These are phyloP conservation scores for Cyathus striatus DNA, from an alignment of 768 basidiomycete species.

Conservation along the genomic window DNA sequence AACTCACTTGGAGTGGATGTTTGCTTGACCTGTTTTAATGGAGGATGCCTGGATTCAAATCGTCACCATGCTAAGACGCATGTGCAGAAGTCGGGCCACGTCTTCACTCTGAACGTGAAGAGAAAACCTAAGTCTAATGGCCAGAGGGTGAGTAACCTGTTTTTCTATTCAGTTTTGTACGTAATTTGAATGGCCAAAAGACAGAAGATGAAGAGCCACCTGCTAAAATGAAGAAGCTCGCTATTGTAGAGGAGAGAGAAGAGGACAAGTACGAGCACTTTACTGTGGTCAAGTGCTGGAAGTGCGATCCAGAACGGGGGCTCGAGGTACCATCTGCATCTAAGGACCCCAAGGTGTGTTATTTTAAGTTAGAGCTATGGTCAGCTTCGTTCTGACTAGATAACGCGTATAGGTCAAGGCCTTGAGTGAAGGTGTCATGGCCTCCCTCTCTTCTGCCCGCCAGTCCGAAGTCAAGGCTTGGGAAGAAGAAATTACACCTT, in stretches of 20 bases:
- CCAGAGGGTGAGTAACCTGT: slow-evolving; percentile 51
- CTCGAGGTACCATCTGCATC: slow-evolving; percentile 35
- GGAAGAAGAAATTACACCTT: slow-evolving; percentile 90
- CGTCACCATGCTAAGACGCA: slow-evolving; percentile 77
- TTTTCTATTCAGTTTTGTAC: slow-evolving; percentile 3
- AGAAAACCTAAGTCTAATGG: slow-evolving; percentile 60
- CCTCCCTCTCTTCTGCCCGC: slow-evolving; percentile 81
- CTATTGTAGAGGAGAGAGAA: slow-evolving; percentile 81
- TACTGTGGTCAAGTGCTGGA: slow-evolving; percentile 72
- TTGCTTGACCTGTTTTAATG: slow-evolving; percentile 92
- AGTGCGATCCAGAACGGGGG: slow-evolving; percentile 52
- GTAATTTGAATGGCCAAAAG: slow-evolving; percentile 27
- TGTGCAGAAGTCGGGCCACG: slow-evolving; percentile 65
- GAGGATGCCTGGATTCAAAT: slow-evolving; percentile 63
- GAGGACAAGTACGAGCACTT: slow-evolving; percentile 80
- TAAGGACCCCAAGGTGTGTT: slow-evolving; percentile 27
- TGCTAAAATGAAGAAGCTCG: slow-evolving; percentile 83
- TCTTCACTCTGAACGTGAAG: slow-evolving; percentile 75
- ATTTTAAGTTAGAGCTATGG: no score
- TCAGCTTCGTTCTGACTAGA: background rate
- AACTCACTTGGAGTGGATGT: slow-evolving; percentile 75
- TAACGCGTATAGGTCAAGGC: slow-evolving; percentile 30
- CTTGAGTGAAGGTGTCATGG: slow-evolving; percentile 67
- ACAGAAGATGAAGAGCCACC: slow-evolving; percentile 78
- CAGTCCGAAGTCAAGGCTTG: slow-evolving; percentile 95